Evolutionary conservation across 2,329 filamentous ascomycete genomes (phyloP), one percentile per base, ranked within the genome.

Genomic region (Paecilomyces fulvus): DNA sequence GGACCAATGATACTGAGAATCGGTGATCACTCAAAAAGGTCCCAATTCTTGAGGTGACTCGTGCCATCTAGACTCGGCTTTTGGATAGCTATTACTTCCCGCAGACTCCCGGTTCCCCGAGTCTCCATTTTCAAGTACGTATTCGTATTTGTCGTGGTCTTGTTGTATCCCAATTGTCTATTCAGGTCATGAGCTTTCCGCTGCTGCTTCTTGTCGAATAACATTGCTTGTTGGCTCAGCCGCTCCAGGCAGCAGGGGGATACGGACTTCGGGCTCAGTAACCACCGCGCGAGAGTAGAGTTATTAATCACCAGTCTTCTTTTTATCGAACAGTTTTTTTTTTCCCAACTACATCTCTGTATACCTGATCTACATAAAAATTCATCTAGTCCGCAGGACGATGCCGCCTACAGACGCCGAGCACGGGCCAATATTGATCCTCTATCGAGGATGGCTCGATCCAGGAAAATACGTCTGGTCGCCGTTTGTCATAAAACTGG

Each of bases 401-500:
- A 43, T 43, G 37, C 9, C n/a, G n/a, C n/a, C 37, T 8, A 43
- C 37, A 14, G 9, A 31, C 8, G 8, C 37, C 6, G 6, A 43
- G 37, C 37, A 43, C 37, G 37, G 37, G 17, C 37, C n/a, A n/a
- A 56, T 58, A 25, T 54, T 73, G 23, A 79, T 71, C 6, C 59
- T 85, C 52, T 82, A 75, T 66, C 79, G 82, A 46, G 82, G 82
- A 51, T 79, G 74, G 57, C 69, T 71, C 30, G 65, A 70, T 2
- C 57, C 66, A 1, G 72, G 70, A 4, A 61, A 62, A 17, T 77
- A 84, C 62, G 75, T 78, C 53, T 84, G 81, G 81, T 85, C 83
- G 0, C 83, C 83, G 9, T 86, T 84, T 61, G 82, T 84, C 54
- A 80, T 71, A 49, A 87, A 87, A 65, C 73, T 86, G 53, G 84